Evolutionary conservation across 2,329 filamentous ascomycete genomes (phyloP).

Genomic region (Sporothrix curviconia): DNA sequence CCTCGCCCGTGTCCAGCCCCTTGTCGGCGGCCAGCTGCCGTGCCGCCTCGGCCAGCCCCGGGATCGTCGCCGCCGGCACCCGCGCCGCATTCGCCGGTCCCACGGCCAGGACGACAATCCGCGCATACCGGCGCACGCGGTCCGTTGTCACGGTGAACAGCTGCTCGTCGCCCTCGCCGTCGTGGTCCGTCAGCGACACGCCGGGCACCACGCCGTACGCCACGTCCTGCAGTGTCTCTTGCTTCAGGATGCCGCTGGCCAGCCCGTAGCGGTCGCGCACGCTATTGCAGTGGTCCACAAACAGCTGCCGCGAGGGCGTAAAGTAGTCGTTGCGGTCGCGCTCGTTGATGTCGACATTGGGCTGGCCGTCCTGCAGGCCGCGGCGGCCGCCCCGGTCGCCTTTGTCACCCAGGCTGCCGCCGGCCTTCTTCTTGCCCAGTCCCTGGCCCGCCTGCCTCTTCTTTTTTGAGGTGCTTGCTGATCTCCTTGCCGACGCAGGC

Average conservation of each 20-base stretch:
- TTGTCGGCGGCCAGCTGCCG: background rate
- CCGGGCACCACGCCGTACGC: constrained; percentile 46
- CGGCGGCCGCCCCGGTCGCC: constrained; percentile 19
- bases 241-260: constrained; percentile 46
- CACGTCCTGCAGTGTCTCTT: constrained; percentile 57
- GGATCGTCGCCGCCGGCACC: constrained; percentile 31
- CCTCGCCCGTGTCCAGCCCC: background rate
- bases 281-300: constrained; percentile 54
- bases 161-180: constrained; percentile 40
- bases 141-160: constrained; percentile 61
- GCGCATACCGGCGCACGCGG: constrained; percentile 48
- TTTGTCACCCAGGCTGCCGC: background rate
- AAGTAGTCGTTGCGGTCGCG: constrained; percentile 64
- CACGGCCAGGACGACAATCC: constrained; percentile 61
- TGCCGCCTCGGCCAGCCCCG: constrained; percentile 9
- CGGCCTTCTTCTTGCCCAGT: no score
- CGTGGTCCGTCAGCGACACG: constrained; percentile 32
- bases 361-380: constrained; percentile 31
- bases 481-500: constrained; percentile 73
- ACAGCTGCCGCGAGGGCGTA: constrained; percentile 55
- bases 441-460: constrained; percentile 32
- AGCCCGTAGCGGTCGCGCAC: constrained; percentile 55
- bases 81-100: constrained; percentile 59
- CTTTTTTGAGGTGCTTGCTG: constrained; percentile 74
- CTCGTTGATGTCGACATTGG: constrained; percentile 52